Percentiles rank a stretch among this genome's conserved stretches.
Conservation (phyloP, 1,139 yeast species). For the Geotrichum bryndzae region DNA sequence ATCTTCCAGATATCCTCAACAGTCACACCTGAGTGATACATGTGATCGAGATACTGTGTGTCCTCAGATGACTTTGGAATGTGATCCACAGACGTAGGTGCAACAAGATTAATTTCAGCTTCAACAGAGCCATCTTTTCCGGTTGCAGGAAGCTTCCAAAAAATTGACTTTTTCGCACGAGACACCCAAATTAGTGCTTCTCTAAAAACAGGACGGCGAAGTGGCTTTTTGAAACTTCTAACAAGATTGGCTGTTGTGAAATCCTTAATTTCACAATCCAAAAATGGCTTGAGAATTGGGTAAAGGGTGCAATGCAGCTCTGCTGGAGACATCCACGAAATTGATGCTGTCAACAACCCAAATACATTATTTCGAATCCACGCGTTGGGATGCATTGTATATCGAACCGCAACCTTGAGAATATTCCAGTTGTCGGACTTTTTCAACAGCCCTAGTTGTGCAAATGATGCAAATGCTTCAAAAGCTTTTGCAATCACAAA, state of each 20-base stretch:
- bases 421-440: constrained; percentile 48
- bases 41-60: constrained; percentile 63
- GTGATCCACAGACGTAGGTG: constrained; percentile 16
- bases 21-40: constrained; percentile 63
- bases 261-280: constrained; percentile 67
- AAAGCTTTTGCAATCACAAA: constrained; percentile 72
- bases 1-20: constrained; percentile 81
- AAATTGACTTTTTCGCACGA: constrained; percentile 59
- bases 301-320: constrained; percentile 77
- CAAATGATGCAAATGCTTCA: constrained; percentile 54
- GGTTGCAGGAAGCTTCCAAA: constrained; percentile 59
- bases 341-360: constrained; percentile 54
- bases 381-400: constrained; percentile 77
- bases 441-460: constrained; percentile 50
- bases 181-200: constrained; percentile 67
- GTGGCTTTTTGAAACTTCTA: constrained; percentile 59
- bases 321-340: constrained; percentile 60
- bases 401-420: constrained; percentile 43
- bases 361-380: constrained; percentile 75
- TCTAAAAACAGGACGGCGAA: constrained; percentile 62
- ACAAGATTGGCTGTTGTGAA: constrained; percentile 61
- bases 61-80: constrained; percentile 46
- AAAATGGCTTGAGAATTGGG: constrained; percentile 72
- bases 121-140: constrained; percentile 32
- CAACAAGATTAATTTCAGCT: constrained; percentile 13